Base-by-base conservation (phyloP, 352 stramenopile species). In the Phytopythium ostracodes region DNA sequence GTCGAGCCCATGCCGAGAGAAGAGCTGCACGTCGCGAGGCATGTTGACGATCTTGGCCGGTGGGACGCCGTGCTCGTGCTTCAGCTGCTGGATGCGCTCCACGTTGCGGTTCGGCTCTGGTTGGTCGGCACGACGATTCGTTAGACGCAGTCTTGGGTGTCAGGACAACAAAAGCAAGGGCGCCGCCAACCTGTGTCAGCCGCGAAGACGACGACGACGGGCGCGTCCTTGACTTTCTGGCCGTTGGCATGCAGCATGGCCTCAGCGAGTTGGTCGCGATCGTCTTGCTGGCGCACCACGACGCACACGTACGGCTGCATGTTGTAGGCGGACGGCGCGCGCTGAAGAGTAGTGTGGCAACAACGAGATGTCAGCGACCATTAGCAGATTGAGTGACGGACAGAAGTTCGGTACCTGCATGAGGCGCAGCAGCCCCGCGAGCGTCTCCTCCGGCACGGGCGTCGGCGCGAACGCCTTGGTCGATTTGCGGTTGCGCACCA, bases 91-190 rank as follows among this genome's bases (percentile, higher is more conserved):
- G 54, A 95, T 74, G n/a, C 69, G 73, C 40, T 76, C 77, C 20
- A 95, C 72, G 42, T 81, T 81, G 31, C 71, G 75, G 65, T 70
- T 91, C 2, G 84, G 84, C 63, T 92, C 81, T 88, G 36, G n/a
- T 8, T 4, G 33, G n/a, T 18, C 14, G 42, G 17, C 20, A 25
- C 17, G 9, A 14, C 7, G 18, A 49, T 0, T 49, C 29, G 42
- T 25, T 25, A 25, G 42, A 27, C 17, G 7, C 4, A 5, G 3
- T 1, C n/a, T 3, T 14, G n/a, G n/a, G 12, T 11, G 10, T 22
- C 22, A 31, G 0, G 12, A 11, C 1, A 52, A 24, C 22, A 24
- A 9, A 15, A 17, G 46, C 15, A 25, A 36, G 4, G 25, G 22
- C 22, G 20, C 2, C 36, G 62, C 54, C n/a, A 60, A 89, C 81